Percentiles rank a stretch among this genome's conserved stretches.
These are phyloP conservation scores for Brassica juncea DNA, from an alignment of 345 rosid species.

Conservation along the genomic window DNA sequence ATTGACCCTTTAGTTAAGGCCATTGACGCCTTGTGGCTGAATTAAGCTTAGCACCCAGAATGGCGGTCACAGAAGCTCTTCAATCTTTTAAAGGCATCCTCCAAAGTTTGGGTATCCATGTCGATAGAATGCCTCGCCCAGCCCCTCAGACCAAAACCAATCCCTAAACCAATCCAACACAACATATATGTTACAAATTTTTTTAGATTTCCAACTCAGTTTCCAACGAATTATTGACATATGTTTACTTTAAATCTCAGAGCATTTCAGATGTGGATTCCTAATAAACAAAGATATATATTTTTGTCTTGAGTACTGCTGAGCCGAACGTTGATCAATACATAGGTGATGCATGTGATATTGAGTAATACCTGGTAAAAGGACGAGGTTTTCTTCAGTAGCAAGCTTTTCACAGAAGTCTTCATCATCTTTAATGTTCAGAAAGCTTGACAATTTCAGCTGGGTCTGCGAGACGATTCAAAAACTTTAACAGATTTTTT, in stretches of 20 bases:
- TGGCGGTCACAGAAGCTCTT: slow-evolving; percentile 25
- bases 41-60: neutral
- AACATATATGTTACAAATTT: neutral
- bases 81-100: slow-evolving; percentile 30
- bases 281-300: neutral
- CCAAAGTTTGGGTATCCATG: slow-evolving; percentile 4
- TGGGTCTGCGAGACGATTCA: neutral
- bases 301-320: neutral
- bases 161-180: slow-evolving; percentile 43
- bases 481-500: neutral
- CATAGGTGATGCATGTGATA: neutral
- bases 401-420: slow-evolving; percentile 36
- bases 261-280: neutral
- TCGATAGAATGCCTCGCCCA: slow-evolving; percentile 32
- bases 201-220: neutral
- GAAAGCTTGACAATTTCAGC: neutral
- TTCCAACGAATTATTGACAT: neutral
- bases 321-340: neutral
- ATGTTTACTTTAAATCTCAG: neutral
- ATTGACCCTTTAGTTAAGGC: slow-evolving; percentile 15
- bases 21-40: slow-evolving; percentile 9
- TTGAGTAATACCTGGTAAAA: slow-evolving; percentile 36
- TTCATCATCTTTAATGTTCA: slow-evolving; percentile 28
- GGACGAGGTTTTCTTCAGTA: slow-evolving; percentile 28
- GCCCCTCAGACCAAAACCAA: slow-evolving; percentile 45